Conservation (phyloP, 495 filamentous ascomycete genomes). For the Tuber calosporum region DNA sequence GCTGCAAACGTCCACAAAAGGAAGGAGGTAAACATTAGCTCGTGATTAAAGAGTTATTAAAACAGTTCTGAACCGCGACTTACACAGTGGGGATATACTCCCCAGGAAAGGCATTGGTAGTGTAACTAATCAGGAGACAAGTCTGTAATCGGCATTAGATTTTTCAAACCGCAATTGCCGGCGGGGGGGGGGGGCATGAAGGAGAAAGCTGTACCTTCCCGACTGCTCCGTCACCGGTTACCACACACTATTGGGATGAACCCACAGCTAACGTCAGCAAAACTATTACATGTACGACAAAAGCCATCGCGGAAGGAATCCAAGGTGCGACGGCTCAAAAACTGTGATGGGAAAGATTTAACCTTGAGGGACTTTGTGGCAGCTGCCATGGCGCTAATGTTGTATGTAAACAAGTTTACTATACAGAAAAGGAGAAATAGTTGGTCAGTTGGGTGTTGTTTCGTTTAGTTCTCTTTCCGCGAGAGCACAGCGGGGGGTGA, state of each 20-base stretch:
- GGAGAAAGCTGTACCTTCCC: constrained; percentile 63
- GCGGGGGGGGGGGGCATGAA: constrained; percentile 18
- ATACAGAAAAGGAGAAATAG: not conserved
- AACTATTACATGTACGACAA: not conserved
- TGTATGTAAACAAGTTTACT: constrained; percentile 1
- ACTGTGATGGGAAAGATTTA: constrained; percentile 23
- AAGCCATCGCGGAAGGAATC: constrained; percentile 8
- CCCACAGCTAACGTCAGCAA: constrained; percentile 39
- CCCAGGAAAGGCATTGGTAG: constrained; percentile 96
- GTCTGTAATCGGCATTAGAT: constrained; percentile 55
- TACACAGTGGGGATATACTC: constrained; percentile 99
- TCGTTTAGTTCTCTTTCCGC: not conserved
- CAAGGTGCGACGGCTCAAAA: constrained; percentile 6
- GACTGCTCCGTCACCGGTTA: constrained; percentile 97
- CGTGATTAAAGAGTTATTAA: not conserved
- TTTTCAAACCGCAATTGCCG: constrained; percentile 27
- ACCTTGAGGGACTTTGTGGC: constrained; percentile 73
- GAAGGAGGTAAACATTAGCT: constrained; percentile 7
- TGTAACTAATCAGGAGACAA: constrained; percentile 98
- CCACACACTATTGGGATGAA: constrained; percentile 65
- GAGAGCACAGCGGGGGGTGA: not conserved
- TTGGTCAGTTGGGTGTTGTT: not conserved
- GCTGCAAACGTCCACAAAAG: constrained; percentile 48
- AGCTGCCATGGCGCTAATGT: constrained; percentile 51
- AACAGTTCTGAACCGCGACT: constrained; percentile 44